Percentiles rank a stretch among this genome's conserved stretches.
Conservation (phyloP, 2,329 filamentous ascomycete genomes). For the Phaeosphaeria sp. region DNA sequence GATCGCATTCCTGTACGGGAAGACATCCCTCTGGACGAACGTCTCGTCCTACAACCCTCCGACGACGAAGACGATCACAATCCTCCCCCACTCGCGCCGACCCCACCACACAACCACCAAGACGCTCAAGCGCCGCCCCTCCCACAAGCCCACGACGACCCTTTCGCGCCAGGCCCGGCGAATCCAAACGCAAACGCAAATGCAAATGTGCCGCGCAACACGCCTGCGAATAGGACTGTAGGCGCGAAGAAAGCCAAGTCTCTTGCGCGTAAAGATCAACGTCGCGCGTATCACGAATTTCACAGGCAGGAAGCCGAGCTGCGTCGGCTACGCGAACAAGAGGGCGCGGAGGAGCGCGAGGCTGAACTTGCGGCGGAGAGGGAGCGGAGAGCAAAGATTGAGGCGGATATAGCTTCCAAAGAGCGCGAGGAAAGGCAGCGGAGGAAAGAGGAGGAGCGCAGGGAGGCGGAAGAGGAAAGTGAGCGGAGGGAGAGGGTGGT, state of each 20-base stretch:
- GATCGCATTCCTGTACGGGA: conserved; percentile 6
- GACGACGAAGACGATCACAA: conserved; percentile 22
- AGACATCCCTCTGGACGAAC: conserved; percentile 31
- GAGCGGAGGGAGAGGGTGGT: conserved; percentile 38
- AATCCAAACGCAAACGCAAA: conserved; percentile 27
- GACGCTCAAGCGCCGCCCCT: conserved; percentile 6
- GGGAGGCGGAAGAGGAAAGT: conserved; percentile 46
- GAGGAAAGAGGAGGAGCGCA: conserved; percentile 46
- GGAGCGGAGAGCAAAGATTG: conserved; percentile 49
- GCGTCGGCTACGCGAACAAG: conserved; percentile 51
- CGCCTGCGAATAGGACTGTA: conserved; percentile 43
- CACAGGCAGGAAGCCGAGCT: conserved; percentile 56
- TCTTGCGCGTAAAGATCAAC: conserved; percentile 53
- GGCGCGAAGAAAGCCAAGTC: conserved; percentile 59
- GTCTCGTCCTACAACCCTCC: conserved; percentile 31
- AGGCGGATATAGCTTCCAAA: conserved; percentile 51
- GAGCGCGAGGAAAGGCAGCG: conserved; percentile 49
- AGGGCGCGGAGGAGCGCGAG: conserved; percentile 54
- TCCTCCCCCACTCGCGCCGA: conserved; percentile 33
- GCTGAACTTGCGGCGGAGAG: conserved; percentile 50
- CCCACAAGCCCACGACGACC: conserved; percentile 8
- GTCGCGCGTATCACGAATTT: conserved; percentile 57
- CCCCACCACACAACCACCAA: conserved; percentile 28
- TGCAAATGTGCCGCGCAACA: conserved; percentile 29
- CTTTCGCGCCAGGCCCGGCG: conserved; percentile 42